Percentiles rank a stretch among this genome's conserved stretches.
These are phyloP conservation scores for Cyclotella choctawhatcheeana DNA, from an alignment of 108 stramenopile species.

Conservation along the genomic window DNA sequence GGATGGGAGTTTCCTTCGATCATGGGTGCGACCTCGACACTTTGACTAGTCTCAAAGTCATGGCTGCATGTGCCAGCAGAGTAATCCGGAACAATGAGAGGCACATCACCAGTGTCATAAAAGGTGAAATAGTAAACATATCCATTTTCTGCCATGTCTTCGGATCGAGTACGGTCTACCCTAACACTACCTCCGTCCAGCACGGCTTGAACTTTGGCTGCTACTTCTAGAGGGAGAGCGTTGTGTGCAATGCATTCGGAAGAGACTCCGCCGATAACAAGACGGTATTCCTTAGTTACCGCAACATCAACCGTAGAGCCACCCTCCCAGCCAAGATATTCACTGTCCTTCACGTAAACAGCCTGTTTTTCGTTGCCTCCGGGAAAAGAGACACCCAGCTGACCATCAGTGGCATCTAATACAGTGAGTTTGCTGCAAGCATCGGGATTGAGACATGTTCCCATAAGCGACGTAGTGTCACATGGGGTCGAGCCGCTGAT, in stretches of 20 bases:
- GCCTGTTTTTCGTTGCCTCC: conserved; percentile 53
- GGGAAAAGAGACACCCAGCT: conserved; percentile 44
- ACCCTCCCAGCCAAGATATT: conserved; percentile 60
- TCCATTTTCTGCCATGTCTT: conserved; percentile 57
- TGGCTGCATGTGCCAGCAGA: conserved; percentile 41
- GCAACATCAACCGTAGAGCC: conserved; percentile 38
- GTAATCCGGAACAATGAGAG: conserved; percentile 15
- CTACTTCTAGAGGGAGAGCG: conserved; percentile 42
- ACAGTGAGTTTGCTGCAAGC: conserved; percentile 55
- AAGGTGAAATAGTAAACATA: conserved; percentile 56
- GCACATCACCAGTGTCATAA: conserved; percentile 49
- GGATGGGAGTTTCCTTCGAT: conserved; percentile 54
- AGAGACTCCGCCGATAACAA: conserved; percentile 31
- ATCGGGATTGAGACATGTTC: conserved; percentile 46
- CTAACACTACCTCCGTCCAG: conserved; percentile 41
- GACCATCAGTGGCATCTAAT: conserved; percentile 46
- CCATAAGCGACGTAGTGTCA: conserved; percentile 38
- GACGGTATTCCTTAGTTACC: conserved; percentile 33
- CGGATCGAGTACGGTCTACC: conserved; percentile 43
- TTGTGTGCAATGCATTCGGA: conserved; percentile 57
- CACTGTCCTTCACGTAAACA: conserved; percentile 54
- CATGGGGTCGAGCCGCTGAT: conserved; percentile 29
- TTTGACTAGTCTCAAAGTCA: conserved; percentile 45
- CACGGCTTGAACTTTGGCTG: conserved; percentile 25
- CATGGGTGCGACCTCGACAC: conserved; percentile 39